Percentiles rank a stretch among this genome's conserved stretches.
These are phyloP conservation scores for Gleditsia sinensis DNA, from an alignment of 306 rosid species.

Conservation along the genomic window DNA sequence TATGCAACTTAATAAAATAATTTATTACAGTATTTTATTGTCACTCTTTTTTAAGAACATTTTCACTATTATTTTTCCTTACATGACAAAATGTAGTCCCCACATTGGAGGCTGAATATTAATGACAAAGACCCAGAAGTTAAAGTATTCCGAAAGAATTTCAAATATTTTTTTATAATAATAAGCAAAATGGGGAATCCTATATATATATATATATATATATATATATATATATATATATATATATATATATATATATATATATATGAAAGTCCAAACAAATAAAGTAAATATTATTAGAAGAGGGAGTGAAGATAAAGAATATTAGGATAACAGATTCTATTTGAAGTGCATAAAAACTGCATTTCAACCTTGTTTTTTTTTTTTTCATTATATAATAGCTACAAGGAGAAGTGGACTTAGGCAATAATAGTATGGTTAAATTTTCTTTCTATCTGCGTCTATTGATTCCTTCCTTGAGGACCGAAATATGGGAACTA, in stretches of 20 bases:
- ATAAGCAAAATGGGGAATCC: neutral
- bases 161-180: neutral
- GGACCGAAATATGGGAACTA: neutral
- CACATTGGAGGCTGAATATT: neutral
- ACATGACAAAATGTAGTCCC: neutral
- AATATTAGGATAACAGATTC: neutral
- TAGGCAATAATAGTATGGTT: neutral
- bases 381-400: neutral
- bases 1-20: too few relatives aligned
- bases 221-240: too few relatives aligned
- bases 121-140: neutral
- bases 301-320: neutral
- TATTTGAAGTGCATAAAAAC: neutral
- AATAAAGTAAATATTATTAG: neutral
- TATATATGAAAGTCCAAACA: neutral
- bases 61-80: too few relatives aligned
- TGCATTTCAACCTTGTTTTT: neutral
- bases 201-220: too few relatives aligned
- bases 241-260: too few relatives aligned
- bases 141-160: neutral
- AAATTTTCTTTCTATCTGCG: neutral
- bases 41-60: neutral
- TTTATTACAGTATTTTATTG: too few relatives aligned
- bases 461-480: slow-evolving; percentile 17
- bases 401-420: neutral